phyloP scores from a whole-genome alignment of 768 basidiomycete species.

The Leccinum barrowsii region DNA sequence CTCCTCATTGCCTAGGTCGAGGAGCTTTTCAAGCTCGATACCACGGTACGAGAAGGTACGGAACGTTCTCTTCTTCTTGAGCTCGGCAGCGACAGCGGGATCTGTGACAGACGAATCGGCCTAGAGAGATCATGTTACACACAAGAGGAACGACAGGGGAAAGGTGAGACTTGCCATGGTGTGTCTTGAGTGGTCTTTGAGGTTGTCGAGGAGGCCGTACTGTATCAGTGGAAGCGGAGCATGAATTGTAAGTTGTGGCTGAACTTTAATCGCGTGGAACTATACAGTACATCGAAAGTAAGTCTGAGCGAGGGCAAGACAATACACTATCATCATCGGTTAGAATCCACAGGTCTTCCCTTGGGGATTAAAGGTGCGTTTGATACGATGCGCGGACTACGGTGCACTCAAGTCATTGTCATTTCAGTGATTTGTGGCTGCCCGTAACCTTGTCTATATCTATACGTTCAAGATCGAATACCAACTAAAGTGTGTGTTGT shows the following conservation, averaged over 20 bases:
- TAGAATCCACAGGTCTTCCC: conserved; percentile 96
- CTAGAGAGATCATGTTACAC: conserved; percentile 34
- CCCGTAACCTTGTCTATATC: conserved; percentile 44
- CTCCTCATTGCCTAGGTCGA: conserved; percentile 94
- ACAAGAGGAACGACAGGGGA: neutral
- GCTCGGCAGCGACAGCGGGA: conserved; percentile 89
- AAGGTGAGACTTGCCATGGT: conserved; percentile 29
- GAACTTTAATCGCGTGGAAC: conserved; percentile 45
- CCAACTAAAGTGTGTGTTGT: conserved; percentile 42
- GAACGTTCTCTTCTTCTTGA: conserved; percentile 99
- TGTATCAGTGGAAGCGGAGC: conserved; percentile 19
- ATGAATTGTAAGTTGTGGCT: conserved; percentile 41
- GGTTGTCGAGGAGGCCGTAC: conserved; percentile 19
- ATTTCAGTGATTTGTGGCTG: conserved; percentile 89
- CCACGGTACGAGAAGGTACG: conserved; percentile 99
- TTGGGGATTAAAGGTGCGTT: conserved; percentile 73
- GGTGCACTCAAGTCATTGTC: conserved; percentile 9
- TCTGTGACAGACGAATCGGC: conserved; percentile 85
- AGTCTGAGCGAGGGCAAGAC: neutral
- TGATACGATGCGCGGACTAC: neutral
- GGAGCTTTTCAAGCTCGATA: conserved; percentile 95
- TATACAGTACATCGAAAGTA: conserved; percentile 49
- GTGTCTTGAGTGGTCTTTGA: conserved; percentile 26
- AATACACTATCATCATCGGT: conserved; percentile 49
- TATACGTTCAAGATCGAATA: conserved; percentile 27